phyloP scores from a whole-genome alignment of 306 rosid species.

The Alnus rubra region DNA sequence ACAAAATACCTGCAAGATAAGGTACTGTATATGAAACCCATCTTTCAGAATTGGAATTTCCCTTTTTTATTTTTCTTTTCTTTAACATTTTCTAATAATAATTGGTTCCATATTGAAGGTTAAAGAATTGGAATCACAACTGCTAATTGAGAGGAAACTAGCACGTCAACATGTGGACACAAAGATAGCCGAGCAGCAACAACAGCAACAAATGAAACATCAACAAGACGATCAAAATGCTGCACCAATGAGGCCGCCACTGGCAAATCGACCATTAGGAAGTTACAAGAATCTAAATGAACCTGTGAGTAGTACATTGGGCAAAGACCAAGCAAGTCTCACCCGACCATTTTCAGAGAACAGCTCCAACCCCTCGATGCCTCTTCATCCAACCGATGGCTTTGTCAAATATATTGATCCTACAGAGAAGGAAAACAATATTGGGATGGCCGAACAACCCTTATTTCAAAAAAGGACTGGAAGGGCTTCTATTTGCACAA shows the following conservation, averaged over 20 bases:
- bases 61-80: background rate
- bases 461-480: conserved; percentile 64
- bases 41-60: background rate
- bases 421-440: conserved; percentile 84
- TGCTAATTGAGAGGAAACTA: conserved; percentile 86
- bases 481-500: conserved; percentile 72
- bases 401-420: conserved; percentile 57
- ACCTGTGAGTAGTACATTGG: conserved; percentile 22
- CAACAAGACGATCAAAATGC: conserved; percentile 63
- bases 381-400: conserved; percentile 53
- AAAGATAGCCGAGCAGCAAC: conserved; percentile 91
- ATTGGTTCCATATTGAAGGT: conserved; percentile 46
- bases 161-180: conserved; percentile 94
- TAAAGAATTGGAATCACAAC: conserved; percentile 91
- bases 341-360: conserved; percentile 61
- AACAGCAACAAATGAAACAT: conserved; percentile 58
- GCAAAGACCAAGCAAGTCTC: conserved; percentile 54
- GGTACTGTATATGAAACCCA: conserved; percentile 41
- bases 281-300: conserved; percentile 58
- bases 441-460: conserved; percentile 53
- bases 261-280: conserved; percentile 47
- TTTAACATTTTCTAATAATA: conserved; percentile 23
- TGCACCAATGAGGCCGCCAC: conserved; percentile 46
- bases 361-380: conserved; percentile 46
- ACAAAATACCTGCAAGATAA: conserved; percentile 76